phyloP scores from a whole-genome alignment of 2,329 filamentous ascomycete species.

The Arthrobotrys conoides region DNA sequence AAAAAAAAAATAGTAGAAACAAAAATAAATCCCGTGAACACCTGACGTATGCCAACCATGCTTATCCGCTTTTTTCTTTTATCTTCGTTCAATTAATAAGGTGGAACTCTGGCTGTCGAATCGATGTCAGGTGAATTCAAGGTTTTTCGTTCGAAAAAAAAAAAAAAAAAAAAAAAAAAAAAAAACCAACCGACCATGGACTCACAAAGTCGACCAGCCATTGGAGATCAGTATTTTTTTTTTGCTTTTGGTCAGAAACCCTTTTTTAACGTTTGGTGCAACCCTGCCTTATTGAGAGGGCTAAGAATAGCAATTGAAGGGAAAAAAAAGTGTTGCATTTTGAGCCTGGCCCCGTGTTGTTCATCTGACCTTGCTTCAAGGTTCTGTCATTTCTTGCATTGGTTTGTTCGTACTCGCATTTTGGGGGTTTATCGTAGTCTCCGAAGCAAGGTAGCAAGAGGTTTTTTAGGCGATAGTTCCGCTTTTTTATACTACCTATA shows the following conservation, averaged over 20 bases:
- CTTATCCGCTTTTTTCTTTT: slow-evolving; percentile 15
- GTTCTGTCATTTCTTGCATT: slow-evolving; percentile 20
- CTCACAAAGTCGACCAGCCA: slow-evolving; percentile 11
- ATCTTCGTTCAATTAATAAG: not conserved
- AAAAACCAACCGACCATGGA: no score
- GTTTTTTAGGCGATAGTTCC: slow-evolving; percentile 6
- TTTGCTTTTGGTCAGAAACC: slow-evolving; percentile 15
- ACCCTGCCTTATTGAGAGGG: slow-evolving; percentile 34
- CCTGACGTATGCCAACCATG: slow-evolving; percentile 33
- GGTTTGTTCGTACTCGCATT: slow-evolving; percentile 8
- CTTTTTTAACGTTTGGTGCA: slow-evolving; percentile 56
- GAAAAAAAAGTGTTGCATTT: slow-evolving; percentile 51
- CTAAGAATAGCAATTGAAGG: slow-evolving; percentile 45
- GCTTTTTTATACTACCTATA: slow-evolving; percentile 4
- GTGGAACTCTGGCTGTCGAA: not conserved
- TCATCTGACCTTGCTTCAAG: slow-evolving; percentile 24
- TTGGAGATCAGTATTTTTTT: slow-evolving; percentile 1
- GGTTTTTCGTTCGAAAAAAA: not conserved
- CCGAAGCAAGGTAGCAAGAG: not conserved
- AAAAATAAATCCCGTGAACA: slow-evolving; percentile 6
- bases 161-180: slow-evolving; percentile 7
- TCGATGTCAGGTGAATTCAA: slow-evolving; percentile 37
- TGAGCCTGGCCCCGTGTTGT: slow-evolving; percentile 46
- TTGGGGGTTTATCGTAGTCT: not conserved
- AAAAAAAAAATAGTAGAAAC: no score